Conservation (phyloP, 805 yeast genomes). For the Kodamaea laetipori region DNA sequence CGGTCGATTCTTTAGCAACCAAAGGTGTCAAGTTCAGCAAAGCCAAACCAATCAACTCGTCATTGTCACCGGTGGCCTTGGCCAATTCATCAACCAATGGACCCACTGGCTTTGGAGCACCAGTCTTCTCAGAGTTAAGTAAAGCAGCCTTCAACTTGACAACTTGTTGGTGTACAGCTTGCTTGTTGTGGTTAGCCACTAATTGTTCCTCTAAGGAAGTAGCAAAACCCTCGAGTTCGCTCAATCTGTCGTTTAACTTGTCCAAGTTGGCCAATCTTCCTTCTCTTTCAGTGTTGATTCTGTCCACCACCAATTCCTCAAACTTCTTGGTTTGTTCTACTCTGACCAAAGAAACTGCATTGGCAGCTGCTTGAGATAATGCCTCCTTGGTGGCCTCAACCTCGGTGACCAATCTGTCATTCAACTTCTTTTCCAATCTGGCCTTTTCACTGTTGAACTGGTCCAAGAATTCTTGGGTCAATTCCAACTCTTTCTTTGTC, state of each 20-base stretch:
- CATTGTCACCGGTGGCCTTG: conserved; percentile 25
- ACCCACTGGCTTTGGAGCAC: conserved; percentile 26
- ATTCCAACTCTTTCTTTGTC: conserved; percentile 53
- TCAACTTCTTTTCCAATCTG: conserved; percentile 60
- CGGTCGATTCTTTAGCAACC: conserved; percentile 39
- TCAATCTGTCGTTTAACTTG: conserved; percentile 56
- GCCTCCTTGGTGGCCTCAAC: conserved; percentile 66
- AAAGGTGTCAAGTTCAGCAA: conserved; percentile 37
- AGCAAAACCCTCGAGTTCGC: conserved; percentile 57
- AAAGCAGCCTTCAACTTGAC: conserved; percentile 36
- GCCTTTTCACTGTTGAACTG: conserved; percentile 65
- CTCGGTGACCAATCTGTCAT: conserved; percentile 60
- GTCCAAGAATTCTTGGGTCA: conserved; percentile 58
- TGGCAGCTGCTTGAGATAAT: conserved; percentile 70
- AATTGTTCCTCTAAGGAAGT: conserved; percentile 43
- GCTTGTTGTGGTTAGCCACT: conserved; percentile 34
- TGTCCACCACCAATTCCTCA: conserved; percentile 55
- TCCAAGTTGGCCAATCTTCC: conserved; percentile 73
- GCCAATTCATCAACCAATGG: conserved; percentile 43
- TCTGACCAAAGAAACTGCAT: conserved; percentile 67
- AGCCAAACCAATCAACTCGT: conserved; percentile 38
- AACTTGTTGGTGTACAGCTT: conserved; percentile 33
- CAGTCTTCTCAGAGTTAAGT: conserved; percentile 14
- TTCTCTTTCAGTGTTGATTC: conserved; percentile 60
- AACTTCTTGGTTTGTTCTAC: conserved; percentile 70